A percentile compares a stretch with the other conserved stretches of the same genome.
Evolutionary conservation across 2,329 filamentous ascomycete genomes (phyloP).

Genomic region (Calonectria henricotiae): DNA sequence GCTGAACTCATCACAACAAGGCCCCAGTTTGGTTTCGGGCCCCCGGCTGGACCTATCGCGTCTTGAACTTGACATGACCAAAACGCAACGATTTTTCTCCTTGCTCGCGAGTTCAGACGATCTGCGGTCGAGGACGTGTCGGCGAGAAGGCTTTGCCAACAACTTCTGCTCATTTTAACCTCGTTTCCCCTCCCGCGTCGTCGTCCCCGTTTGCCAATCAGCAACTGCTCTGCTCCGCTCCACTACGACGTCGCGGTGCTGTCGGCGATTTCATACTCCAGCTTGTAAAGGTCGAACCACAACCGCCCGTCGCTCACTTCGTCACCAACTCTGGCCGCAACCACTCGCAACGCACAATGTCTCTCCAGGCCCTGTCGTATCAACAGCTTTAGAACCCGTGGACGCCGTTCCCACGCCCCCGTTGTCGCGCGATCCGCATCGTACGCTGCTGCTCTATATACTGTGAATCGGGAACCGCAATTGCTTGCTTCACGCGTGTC

Average conservation of each 20-base stretch:
- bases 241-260: slow-evolving; percentile 33
- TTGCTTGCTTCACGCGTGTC: slow-evolving; percentile 46
- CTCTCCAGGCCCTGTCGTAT: slow-evolving; percentile 16
- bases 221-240: slow-evolving; percentile 28
- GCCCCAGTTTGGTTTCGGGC: slow-evolving; percentile 18
- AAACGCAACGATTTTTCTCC: slow-evolving; percentile 10
- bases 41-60: slow-evolving; percentile 30
- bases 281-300: slow-evolving; percentile 33
- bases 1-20: slow-evolving; percentile 34
- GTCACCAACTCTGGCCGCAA: slow-evolving; percentile 9
- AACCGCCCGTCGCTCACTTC: slow-evolving; percentile 23
- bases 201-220: slow-evolving; percentile 8
- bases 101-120: neutral
- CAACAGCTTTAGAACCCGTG: slow-evolving; percentile 30
- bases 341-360: slow-evolving; percentile 32
- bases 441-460: neutral
- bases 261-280: slow-evolving; percentile 29
- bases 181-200: neutral
- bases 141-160: neutral
- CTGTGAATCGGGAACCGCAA: slow-evolving; percentile 34
- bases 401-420: slow-evolving; percentile 19
- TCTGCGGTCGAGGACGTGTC: slow-evolving; percentile 13
- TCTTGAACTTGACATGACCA: slow-evolving; percentile 29
- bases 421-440: slow-evolving; percentile 12
- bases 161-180: neutral